phyloP scores from a whole-genome alignment of 805 yeast genomes.

The Starmerella floris region DNA sequence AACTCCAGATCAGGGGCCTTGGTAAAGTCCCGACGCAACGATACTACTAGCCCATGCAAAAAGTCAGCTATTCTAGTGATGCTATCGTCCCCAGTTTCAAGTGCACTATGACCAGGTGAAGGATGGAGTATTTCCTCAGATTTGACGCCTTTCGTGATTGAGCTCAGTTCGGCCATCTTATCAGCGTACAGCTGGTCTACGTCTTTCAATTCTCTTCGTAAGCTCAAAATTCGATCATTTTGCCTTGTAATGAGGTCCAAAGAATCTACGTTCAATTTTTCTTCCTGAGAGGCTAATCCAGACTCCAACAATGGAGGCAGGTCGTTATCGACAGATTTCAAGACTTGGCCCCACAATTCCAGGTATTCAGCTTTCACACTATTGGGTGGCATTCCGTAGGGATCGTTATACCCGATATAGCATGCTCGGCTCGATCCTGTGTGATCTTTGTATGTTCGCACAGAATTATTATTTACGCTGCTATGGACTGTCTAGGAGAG shows the following conservation, averaged over 20 bases:
- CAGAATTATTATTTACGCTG: no score
- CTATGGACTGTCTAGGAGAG: no score
- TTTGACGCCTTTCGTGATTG: not conserved
- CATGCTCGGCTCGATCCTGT: no score
- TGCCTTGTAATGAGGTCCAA: constrained; percentile 5
- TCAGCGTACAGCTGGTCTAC: constrained; percentile 9
- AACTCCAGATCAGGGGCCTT: constrained; percentile 9
- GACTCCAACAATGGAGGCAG: constrained; percentile 8
- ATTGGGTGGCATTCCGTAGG: no score
- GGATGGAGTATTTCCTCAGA: no score
- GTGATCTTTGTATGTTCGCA: no score
- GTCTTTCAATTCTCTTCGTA: not conserved
- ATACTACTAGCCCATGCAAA: constrained; percentile 9
- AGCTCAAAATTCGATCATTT: constrained; percentile 1
- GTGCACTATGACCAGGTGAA: no score
- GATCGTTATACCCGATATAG: no score
- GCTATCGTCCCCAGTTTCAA: not conserved
- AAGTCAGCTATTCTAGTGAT: constrained; percentile 13
- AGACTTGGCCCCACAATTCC: constrained; percentile 9
- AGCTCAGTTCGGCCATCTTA: constrained; percentile 2
- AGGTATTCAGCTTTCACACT: constrained; percentile 7
- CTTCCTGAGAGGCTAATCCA: constrained; percentile 5
- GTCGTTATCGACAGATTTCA: constrained; percentile 2
- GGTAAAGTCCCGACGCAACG: constrained; percentile 12
- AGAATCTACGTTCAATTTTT: constrained; percentile 12